Conservation (phyloP, 257 asterid genomes). For the Solanum chaucha region DNA sequence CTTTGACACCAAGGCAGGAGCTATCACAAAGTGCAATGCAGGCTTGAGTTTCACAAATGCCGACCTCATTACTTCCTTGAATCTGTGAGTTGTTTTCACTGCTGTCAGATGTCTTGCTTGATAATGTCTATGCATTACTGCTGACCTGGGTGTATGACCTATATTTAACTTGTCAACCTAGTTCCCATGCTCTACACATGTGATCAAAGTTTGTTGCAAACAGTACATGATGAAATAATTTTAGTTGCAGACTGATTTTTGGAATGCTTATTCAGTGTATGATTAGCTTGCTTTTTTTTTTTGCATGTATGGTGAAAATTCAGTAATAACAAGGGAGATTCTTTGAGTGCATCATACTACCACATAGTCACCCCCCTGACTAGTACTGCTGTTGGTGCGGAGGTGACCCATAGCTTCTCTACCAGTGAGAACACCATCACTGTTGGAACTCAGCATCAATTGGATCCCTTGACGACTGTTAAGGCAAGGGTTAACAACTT, state of each 20-base stretch:
- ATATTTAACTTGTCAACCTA: not conserved
- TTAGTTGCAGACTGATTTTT: not conserved
- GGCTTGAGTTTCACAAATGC: not conserved
- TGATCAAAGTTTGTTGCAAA: not conserved
- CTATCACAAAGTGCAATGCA: not conserved
- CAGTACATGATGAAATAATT: not conserved
- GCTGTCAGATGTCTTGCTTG: not conserved
- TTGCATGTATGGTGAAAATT: not conserved
- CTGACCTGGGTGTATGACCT: not conserved
- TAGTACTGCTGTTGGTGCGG: not conserved
- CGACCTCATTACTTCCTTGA: not conserved
- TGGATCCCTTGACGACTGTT: constrained; percentile 1
- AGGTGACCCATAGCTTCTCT: not conserved
- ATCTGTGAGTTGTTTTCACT: not conserved
- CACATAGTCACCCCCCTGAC: not conserved
- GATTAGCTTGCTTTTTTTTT: not conserved
- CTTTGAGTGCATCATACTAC: constrained; percentile 2
- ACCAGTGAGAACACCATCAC: not conserved
- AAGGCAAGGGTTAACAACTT: not conserved
- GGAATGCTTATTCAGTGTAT: not conserved
- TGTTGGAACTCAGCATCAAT: constrained; percentile 1
- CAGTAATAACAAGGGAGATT: not conserved
- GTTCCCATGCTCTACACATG: not conserved
- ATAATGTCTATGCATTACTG: not conserved
- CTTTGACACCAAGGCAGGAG: not conserved